Evolutionary conservation across 371 early-diverging fungal species (phyloP), one percentile per base, ranked within the genome.

Genomic region (Mucor racemosus): DNA sequence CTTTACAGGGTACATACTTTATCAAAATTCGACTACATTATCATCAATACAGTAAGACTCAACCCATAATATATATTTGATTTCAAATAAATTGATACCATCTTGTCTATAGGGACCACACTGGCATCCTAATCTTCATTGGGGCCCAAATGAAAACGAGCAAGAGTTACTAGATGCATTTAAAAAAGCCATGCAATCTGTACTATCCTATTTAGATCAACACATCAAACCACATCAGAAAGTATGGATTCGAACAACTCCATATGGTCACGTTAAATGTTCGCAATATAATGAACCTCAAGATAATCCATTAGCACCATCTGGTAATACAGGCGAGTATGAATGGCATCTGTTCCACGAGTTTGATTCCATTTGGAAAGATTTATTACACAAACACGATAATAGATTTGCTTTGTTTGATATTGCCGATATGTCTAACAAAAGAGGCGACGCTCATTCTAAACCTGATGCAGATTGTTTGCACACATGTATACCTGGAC

Each of bases 371-470:
- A 62, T 80, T 8, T 83, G 80, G 83, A 74, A 72, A 69, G 77
- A 75, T 55, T 56, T 75, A 59, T 65, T 81, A 34, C 41, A 42
- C 6, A 34, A 46, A 31, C 64, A 72, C 5, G 77, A 81, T 42
- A n/a, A 42, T 10, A 69, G 76, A 26, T 72, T 81, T 48, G 58
- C 57, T 17, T 59, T 79, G 36, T 73, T 83, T 38, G 73, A 83
- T 62, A 72, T 80, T 10, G 66, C 77, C 7, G 31, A 50, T 0
- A 19, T 77, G 59, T 56, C 78, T 21, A 80, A 83, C 36, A 69
- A 69, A 33, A 72, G 83, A 42, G 83, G 79, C 15, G 83, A 83
- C 64, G 78, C 78, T 4, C 82, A 82, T 62, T 77, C 82, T n/a
- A 65, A 72, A 26, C 82, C 82, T 17, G 78, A 78, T 54, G 69